A percentile compares a stretch with the other conserved stretches of the same genome.
Conservation (phyloP, 2,329 filamentous ascomycete species). For the Drechslerella dactyloides region DNA sequence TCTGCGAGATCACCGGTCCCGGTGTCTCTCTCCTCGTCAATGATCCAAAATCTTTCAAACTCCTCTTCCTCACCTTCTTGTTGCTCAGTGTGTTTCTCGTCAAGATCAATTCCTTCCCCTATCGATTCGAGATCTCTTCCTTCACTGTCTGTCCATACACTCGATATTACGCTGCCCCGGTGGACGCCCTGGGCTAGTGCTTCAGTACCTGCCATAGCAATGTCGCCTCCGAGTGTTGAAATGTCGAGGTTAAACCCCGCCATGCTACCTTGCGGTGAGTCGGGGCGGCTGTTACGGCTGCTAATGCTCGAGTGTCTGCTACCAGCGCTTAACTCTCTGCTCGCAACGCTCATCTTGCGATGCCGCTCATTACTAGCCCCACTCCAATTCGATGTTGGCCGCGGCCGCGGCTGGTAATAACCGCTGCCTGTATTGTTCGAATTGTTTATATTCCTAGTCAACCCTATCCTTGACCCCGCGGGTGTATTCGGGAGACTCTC, state of each 20-base stretch:
- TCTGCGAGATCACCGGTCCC: constrained; percentile 8
- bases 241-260: constrained; percentile 13
- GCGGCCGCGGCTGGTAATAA: constrained; percentile 2
- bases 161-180: constrained; percentile 16
- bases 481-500: neutral
- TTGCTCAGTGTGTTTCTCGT: neutral
- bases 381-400: constrained; percentile 12
- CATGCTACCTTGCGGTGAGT: neutral
- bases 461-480: neutral
- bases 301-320: constrained; percentile 10
- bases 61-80: constrained; percentile 6
- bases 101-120: neutral
- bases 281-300: neutral
- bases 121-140: constrained; percentile 18
- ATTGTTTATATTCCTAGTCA: neutral
- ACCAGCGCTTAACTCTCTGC: constrained; percentile 10
- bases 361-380: constrained; percentile 3
- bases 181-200: too few species aligned
- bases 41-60: constrained; percentile 17
- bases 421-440: neutral
- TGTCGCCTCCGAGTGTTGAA: constrained; percentile 2
- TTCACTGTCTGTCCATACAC: constrained; percentile 13
- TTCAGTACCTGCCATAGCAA: neutral
- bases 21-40: constrained; percentile 18
- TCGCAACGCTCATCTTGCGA: constrained; percentile 11